Conservation (phyloP, 2,329 filamentous ascomycete genomes). For the Scleromitrula shiraiana region DNA sequence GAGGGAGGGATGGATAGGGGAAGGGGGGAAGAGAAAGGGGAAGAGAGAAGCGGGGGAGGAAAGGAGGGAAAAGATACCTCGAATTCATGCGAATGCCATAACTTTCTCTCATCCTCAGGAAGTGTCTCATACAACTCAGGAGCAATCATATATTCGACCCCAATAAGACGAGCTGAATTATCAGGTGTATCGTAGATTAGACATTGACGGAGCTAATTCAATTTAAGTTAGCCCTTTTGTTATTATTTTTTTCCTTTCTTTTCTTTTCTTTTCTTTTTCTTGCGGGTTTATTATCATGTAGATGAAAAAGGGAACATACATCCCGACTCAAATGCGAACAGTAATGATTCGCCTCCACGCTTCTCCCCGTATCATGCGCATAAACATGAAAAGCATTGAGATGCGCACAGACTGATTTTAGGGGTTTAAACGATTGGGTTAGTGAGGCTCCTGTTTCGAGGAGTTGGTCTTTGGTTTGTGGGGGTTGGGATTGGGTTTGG, state of each 20-base stretch:
- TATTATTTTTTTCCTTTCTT: neutral
- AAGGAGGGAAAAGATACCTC: constrained; percentile 60
- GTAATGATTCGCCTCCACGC: constrained; percentile 77
- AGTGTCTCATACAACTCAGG: constrained; percentile 60
- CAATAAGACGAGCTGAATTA: constrained; percentile 64
- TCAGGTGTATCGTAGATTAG: constrained; percentile 70
- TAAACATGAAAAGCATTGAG: constrained; percentile 80
- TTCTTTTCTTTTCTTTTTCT: neutral
- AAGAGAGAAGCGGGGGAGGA: constrained; percentile 66
- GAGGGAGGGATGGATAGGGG: neutral
- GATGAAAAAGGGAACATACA: constrained; percentile 47
- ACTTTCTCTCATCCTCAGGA: constrained; percentile 55
- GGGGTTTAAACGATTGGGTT: constrained; percentile 59
- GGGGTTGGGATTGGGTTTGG: no score
- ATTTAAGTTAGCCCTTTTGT: neutral
- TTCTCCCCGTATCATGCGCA: constrained; percentile 44
- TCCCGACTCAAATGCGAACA: constrained; percentile 69
- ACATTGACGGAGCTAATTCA: constrained; percentile 52
- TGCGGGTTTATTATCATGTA: constrained; percentile 24
- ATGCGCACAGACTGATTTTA: constrained; percentile 72
- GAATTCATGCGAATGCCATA: constrained; percentile 62
- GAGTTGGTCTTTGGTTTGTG: constrained; percentile 41
- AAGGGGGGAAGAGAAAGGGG: neutral
- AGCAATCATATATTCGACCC: constrained; percentile 69
- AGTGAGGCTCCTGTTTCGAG: constrained; percentile 54